phyloP scores from a whole-genome alignment of 257 asterid genomes.

The Solanum paucissectum region DNA sequence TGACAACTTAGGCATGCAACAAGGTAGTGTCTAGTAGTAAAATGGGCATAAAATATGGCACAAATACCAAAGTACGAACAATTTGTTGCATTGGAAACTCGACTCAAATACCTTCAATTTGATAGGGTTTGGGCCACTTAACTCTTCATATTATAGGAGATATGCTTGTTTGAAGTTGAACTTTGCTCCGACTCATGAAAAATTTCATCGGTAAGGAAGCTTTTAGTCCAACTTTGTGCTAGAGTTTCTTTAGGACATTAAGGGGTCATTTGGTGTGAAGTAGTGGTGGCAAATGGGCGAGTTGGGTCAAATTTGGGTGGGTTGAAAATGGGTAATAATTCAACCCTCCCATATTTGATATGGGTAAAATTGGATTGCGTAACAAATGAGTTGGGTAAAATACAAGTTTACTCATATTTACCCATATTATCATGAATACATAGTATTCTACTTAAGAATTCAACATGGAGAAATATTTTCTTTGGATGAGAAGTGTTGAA shows the following conservation, averaged over 20 bases:
- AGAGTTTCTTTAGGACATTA: background rate
- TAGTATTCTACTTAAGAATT: too few relatives aligned
- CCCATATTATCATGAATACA: too few relatives aligned
- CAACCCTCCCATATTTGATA: background rate
- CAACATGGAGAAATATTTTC: too few relatives aligned
- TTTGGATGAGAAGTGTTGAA: background rate
- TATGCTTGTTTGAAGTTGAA: background rate
- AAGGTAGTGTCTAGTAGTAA: background rate
- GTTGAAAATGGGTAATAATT: background rate
- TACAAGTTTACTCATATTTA: too few relatives aligned
- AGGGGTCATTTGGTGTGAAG: background rate
- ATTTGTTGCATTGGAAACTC: background rate
- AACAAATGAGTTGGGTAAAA: background rate
- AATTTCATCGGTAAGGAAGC: background rate
- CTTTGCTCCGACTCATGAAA: background rate
- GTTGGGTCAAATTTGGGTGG: background rate
- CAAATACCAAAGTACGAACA: background rate
- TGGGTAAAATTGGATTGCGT: background rate
- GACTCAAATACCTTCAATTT: background rate
- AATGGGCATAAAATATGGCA: background rate
- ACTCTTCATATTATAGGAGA: background rate
- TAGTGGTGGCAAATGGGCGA: background rate
- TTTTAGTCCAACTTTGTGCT: background rate
- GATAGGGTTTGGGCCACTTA: background rate
- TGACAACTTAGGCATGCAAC: background rate